phyloP scores from a whole-genome alignment of 345 rosid species.

The Salix purpurea region DNA sequence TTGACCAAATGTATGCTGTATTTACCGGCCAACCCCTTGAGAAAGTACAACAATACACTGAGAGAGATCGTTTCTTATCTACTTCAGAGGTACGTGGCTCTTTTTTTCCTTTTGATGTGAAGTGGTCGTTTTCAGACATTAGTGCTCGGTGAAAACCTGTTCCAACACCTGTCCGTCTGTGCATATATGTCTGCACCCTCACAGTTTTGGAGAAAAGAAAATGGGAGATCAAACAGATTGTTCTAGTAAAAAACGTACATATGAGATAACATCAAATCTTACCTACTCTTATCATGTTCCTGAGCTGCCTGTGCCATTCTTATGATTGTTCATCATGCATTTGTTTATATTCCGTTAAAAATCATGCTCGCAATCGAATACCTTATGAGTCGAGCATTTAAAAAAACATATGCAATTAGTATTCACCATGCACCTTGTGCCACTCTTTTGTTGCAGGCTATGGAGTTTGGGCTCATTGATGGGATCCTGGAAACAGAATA shows the following conservation, averaged over 20 bases:
- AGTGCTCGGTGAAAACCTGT: neutral
- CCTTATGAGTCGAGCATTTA: neutral
- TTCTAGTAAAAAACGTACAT: neutral
- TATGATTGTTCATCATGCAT: neutral
- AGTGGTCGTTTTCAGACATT: neutral
- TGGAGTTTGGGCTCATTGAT: slow-evolving; percentile 84
- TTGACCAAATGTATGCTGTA: slow-evolving; percentile 76
- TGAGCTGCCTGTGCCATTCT: neutral
- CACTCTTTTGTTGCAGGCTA: slow-evolving; percentile 46
- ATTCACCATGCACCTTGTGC: neutral
- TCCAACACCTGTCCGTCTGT: neutral
- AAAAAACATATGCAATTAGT: neutral
- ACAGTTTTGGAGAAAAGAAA: neutral
- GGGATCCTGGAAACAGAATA: slow-evolving; percentile 76
- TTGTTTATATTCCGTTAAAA: neutral
- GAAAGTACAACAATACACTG: slow-evolving; percentile 77
- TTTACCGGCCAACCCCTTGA: slow-evolving; percentile 85
- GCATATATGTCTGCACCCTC: neutral
- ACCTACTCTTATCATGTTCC: neutral
- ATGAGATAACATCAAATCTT: neutral
- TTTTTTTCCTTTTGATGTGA: neutral
- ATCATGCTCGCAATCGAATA: neutral
- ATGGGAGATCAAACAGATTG: neutral
- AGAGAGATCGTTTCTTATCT: slow-evolving; percentile 80
- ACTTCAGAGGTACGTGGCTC: slow-evolving; percentile 60